phyloP scores from a whole-genome alignment of 345 rosid genomes.

The Clausena lansium region DNA sequence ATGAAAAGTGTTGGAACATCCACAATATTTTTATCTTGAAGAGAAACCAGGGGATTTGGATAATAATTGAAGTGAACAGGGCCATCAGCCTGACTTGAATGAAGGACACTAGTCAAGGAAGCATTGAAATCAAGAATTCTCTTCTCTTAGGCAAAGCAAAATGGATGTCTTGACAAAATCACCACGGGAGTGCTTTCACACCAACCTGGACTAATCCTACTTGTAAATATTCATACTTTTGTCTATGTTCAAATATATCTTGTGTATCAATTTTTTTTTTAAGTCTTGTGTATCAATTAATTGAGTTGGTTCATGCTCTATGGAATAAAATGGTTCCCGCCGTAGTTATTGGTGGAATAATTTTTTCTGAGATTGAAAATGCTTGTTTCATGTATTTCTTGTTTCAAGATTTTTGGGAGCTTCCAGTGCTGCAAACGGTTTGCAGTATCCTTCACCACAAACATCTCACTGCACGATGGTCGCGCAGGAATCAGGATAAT shows the following conservation, averaged over 20 bases:
- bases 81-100: not conserved
- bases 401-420: not conserved
- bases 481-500: not conserved
- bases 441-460: not conserved
- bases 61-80: not conserved
- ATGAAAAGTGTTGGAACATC: not conserved
- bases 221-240: not conserved
- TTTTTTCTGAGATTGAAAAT: conserved; percentile 6
- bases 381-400: not conserved
- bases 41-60: not conserved
- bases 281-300: too few species aligned
- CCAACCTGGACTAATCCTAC: conserved; percentile 6
- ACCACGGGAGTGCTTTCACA: not conserved
- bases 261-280: too few species aligned
- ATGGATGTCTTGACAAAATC: not conserved
- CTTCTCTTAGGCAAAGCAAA: not conserved
- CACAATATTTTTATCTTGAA: not conserved
- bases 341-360: not conserved
- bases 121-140: not conserved
- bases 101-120: not conserved
- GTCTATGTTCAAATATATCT: not conserved
- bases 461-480: not conserved
- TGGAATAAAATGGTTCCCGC: not conserved
- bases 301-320: not conserved
- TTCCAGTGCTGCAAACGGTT: not conserved